These are phyloP conservation scores for Trametes pubescens DNA, from an alignment of 1,284 basidiomycete genomes.

Conservation along the genomic window DNA sequence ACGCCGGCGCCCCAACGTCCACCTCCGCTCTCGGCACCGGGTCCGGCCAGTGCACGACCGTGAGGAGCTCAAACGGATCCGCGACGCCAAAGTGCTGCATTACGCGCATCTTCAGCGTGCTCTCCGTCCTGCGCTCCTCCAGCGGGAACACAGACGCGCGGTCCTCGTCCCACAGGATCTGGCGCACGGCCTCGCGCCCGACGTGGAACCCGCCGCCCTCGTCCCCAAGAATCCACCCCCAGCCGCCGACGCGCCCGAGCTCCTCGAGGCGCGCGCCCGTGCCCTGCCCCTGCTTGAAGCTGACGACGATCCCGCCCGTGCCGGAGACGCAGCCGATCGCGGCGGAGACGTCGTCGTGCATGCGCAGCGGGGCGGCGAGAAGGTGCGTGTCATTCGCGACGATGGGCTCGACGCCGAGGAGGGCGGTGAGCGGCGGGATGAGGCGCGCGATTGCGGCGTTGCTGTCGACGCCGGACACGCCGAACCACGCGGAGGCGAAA, in stretches of 20 bases:
- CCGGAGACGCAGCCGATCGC: constrained; percentile 76
- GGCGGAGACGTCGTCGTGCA: constrained; percentile 61
- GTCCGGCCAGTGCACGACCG: constrained; percentile 66
- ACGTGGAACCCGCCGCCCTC: constrained; percentile 82
- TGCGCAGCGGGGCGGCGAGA: constrained; percentile 72
- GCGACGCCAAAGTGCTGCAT: constrained; percentile 63
- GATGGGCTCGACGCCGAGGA: constrained; percentile 65
- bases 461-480: constrained; percentile 79
- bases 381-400: constrained; percentile 81
- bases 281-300: constrained; percentile 58
- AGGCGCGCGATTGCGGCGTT: constrained; percentile 63
- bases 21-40: constrained; percentile 26
- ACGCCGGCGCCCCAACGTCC: constrained; percentile 40
- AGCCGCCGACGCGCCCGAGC: constrained; percentile 76
- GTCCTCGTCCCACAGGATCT: constrained; percentile 67
- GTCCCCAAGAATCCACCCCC: constrained; percentile 86
- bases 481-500: constrained; percentile 79
- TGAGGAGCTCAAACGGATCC: constrained; percentile 67
- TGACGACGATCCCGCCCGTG: constrained; percentile 75
- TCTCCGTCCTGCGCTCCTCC: constrained; percentile 32
- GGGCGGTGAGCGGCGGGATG: constrained; percentile 56
- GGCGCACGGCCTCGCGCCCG: constrained; percentile 74
- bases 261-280: constrained; percentile 52
- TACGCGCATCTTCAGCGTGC: constrained; percentile 46
- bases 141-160: constrained; percentile 52